Evolutionary conservation across 805 yeast genomes (phyloP).

Genomic region (Candida verbasci): DNA sequence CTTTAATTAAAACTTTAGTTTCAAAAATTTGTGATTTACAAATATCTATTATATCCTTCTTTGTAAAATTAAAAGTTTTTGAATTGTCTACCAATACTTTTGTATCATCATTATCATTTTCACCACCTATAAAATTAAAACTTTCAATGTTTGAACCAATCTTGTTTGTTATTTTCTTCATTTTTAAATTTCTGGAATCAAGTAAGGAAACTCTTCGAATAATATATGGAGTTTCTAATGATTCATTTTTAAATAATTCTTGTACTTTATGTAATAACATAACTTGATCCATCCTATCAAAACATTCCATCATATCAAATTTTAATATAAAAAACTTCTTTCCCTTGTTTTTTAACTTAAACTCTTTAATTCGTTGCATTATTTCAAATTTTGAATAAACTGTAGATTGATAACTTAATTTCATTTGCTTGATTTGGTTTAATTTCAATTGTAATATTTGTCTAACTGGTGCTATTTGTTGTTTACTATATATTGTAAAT

Average conservation of each 20-base stretch:
- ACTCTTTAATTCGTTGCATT: conserved; percentile 32
- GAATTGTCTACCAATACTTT: conserved; percentile 12
- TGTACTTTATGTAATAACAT: conserved; percentile 33
- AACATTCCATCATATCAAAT: conserved; percentile 75
- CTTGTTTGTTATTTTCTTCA: conserved; percentile 4
- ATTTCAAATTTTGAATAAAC: conserved; percentile 45
- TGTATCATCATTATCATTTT: not conserved
- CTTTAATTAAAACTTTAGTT: conserved; percentile 38
- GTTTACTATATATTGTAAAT: conserved; percentile 25
- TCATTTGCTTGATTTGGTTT: conserved; percentile 1
- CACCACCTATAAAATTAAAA: not conserved
- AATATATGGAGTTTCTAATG: conserved; percentile 14
- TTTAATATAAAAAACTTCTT: conserved; percentile 51
- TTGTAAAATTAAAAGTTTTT: conserved; percentile 32
- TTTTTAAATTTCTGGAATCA: not conserved
- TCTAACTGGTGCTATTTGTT: conserved; percentile 41
- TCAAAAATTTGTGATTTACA: conserved; percentile 51
- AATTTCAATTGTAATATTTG: conserved; percentile 14
- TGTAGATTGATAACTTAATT: conserved; percentile 17
- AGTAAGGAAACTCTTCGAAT: conserved; percentile 2
- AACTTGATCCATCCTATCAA: conserved; percentile 60
- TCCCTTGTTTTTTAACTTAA: conserved; percentile 23
- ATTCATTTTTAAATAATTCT: conserved; percentile 21
- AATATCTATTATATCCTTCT: conserved; percentile 41
- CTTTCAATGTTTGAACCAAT: not conserved